These are phyloP conservation scores for Acanthamoeba sp. DNA, from an alignment of 208 protist genomes.

Conservation along the genomic window DNA sequence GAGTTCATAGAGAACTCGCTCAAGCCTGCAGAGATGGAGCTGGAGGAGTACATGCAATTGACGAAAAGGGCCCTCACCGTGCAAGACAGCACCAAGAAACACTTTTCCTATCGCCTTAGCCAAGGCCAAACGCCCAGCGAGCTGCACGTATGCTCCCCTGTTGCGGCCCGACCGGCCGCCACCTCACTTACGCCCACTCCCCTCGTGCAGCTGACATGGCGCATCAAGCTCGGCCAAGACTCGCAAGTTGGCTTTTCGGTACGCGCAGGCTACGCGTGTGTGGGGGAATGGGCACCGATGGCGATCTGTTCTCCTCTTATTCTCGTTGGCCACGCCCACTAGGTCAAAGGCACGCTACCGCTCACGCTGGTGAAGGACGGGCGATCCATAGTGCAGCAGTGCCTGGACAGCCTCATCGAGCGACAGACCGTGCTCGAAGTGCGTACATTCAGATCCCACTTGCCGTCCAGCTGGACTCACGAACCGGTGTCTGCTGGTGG, in stretches of 20 bases:
- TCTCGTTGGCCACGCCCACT: neutral
- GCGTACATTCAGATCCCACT: neutral
- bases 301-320: neutral
- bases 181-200: neutral
- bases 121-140: constrained; percentile 39
- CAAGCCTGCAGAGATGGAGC: constrained; percentile 57
- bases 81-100: constrained; percentile 68
- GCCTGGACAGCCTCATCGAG: constrained; percentile 55
- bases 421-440: constrained; percentile 39
- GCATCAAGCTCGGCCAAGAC: constrained; percentile 61
- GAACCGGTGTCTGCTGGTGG: neutral
- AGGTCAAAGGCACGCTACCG: constrained; percentile 71
- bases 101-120: constrained; percentile 64
- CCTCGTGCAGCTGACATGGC: constrained; percentile 49
- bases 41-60: constrained; percentile 59
- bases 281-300: neutral
- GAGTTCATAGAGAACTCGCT: constrained; percentile 61
- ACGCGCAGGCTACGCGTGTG: neutral
- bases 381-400: constrained; percentile 18
- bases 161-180: no score
- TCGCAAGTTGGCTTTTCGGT: constrained; percentile 55
- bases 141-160: constrained; percentile 1
- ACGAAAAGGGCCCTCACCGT: constrained; percentile 48
- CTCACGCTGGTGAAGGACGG: constrained; percentile 51
- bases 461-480: neutral